phyloP scores from a whole-genome alignment of 2,329 filamentous ascomycete genomes.

The Colletotrichum lindemuthianum region DNA sequence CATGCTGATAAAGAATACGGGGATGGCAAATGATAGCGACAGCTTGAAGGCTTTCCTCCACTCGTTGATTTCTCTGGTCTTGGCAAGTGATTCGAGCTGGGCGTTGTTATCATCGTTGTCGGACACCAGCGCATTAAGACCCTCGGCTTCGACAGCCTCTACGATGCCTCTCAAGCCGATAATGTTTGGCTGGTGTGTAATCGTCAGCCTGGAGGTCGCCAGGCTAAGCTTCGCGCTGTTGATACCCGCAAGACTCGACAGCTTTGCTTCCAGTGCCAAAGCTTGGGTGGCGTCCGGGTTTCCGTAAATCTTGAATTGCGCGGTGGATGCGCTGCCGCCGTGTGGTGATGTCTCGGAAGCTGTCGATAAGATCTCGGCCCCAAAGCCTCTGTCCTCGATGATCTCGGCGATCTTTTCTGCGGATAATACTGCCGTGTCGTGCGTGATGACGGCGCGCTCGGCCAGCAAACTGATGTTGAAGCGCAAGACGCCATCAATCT shows the following conservation, averaged over 20 bases:
- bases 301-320: slow-evolving; percentile 88
- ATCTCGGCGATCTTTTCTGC: slow-evolving; percentile 80
- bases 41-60: slow-evolving; percentile 86
- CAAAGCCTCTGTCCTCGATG: slow-evolving; percentile 92
- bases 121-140: slow-evolving; percentile 88
- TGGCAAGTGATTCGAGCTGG: slow-evolving; percentile 93
- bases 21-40: slow-evolving; percentile 84
- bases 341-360: slow-evolving; percentile 62
- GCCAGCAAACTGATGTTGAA: slow-evolving; percentile 97
- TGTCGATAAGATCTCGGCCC: slow-evolving; percentile 83
- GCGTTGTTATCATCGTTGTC: slow-evolving; percentile 97
- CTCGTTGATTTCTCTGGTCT: slow-evolving; percentile 94
- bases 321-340: slow-evolving; percentile 59
- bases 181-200: slow-evolving; percentile 76
- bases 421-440: slow-evolving; percentile 77
- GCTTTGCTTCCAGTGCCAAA: slow-evolving; percentile 73
- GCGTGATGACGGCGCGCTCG: slow-evolving; percentile 88
- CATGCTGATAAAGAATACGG: slow-evolving; percentile 95
- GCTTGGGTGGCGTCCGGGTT: slow-evolving; percentile 78
- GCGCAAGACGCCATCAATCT: slow-evolving; percentile 79
- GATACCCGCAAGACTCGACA: slow-evolving; percentile 76
- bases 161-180: slow-evolving; percentile 86
- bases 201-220: slow-evolving; percentile 75
- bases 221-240: slow-evolving; percentile 78
- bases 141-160: slow-evolving; percentile 80